Base-by-base conservation (phyloP, 148 eudicot genomes). In the Vaccinium myrtillus region DNA sequence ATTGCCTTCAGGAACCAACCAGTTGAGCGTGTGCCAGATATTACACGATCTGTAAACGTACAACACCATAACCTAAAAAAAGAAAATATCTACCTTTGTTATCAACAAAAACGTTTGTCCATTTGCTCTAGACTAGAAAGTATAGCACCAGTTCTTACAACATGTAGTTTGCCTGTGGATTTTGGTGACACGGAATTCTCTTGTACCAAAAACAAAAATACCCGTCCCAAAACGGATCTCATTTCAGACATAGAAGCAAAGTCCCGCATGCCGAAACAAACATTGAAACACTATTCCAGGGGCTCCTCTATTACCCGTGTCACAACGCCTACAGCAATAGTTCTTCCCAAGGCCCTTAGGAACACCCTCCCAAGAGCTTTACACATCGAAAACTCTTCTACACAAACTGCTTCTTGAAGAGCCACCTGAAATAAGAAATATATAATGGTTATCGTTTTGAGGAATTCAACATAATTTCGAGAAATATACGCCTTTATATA, bases 341-440 rank as follows among this genome's bases (percentile, higher is more conserved):
- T 97, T 93, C 92, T 95, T 81, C 99, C 99, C 14, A 87, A 92
- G 77, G 97, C 85, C 85, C 99, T 88, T 49, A 97, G 93, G 80
- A 90, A 97, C 76, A 91, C 98, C 77, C 98, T 90, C 61, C 99
- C 98, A 48, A 97, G 90, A 84, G 96, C 90, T 87, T 89, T 95
- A 85, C 92, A 92, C 1, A 59, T 87, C 6, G 93, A 85, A 69
- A 88, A 93, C 84, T 92, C 98, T 76, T 94, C 96, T 0, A 91
- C 98, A 80, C 99, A 97, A 59, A 97, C 95, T 18, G 87, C 81
- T 75, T 80, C 94, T 87, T 90, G 91, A 69, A 94, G 85, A 78
- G 88, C 91, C 82, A 95, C 95, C 99, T 97, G 90, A 84, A 86
- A 81, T 56, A n/a, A 16, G 75, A 2, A 32, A 32, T 32, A 32